Evolutionary conservation across 345 rosid genomes (phyloP).

Genomic region (Acer negundo): DNA sequence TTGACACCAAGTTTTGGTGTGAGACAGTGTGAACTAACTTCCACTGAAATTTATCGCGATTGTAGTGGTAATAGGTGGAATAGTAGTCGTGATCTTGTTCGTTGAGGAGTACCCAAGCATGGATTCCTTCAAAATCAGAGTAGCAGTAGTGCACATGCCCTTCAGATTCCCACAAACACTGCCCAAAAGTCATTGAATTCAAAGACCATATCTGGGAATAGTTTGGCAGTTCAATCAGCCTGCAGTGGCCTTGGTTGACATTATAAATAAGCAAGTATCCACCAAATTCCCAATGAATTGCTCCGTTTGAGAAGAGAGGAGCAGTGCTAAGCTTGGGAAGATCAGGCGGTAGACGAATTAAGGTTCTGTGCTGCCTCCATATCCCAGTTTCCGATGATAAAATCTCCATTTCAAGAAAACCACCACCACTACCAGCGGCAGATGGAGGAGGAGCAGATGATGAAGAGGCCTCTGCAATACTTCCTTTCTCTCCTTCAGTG

Average conservation of each 20-base stretch:
- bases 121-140: conserved; percentile 34
- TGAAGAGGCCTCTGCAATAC: not conserved
- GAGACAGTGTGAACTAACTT: conserved; percentile 15
- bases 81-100: conserved; percentile 17
- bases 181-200: conserved; percentile 26
- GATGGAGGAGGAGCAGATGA: not conserved
- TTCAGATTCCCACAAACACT: conserved; percentile 31
- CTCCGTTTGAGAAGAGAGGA: conserved; percentile 26
- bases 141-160: conserved; percentile 28
- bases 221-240: conserved; percentile 26
- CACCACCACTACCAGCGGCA: not conserved
- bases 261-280: conserved; percentile 22
- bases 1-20: conserved; percentile 10
- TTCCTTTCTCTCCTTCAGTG: conserved; percentile 9
- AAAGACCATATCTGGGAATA: conserved; percentile 23
- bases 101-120: conserved; percentile 32
- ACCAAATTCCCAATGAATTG: conserved; percentile 29
- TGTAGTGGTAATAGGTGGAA: not conserved
- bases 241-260: conserved; percentile 14
- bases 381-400: conserved; percentile 25
- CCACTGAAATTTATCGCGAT: conserved; percentile 19
- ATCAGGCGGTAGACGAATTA: conserved; percentile 18
- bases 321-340: conserved; percentile 22
- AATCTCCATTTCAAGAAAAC: conserved; percentile 25
- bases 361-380: conserved; percentile 16